phyloP scores from a whole-genome alignment of 305 asterid genomes.

The Plantago rigida region DNA sequence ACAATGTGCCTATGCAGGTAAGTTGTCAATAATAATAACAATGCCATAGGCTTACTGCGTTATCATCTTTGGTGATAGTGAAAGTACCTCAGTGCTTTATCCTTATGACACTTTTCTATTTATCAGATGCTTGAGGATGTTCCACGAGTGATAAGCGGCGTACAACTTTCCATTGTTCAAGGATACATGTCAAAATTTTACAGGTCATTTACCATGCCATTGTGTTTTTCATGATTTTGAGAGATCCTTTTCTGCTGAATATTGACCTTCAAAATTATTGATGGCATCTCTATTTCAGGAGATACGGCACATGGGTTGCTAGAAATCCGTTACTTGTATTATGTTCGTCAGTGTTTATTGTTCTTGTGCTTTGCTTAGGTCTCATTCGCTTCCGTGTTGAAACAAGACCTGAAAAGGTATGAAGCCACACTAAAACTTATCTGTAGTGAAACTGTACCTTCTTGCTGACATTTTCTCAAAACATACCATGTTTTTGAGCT shows the following conservation, averaged over 20 bases:
- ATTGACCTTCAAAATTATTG: slow-evolving; percentile 28
- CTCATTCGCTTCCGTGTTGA: slow-evolving; percentile 85
- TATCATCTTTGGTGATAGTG: too few relatives aligned
- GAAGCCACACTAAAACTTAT: slow-evolving; percentile 1
- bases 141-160: slow-evolving; percentile 72
- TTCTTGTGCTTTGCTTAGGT: slow-evolving; percentile 82
- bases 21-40: background rate
- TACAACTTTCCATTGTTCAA: slow-evolving; percentile 92
- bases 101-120: slow-evolving; percentile 3
- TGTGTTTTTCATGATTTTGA: slow-evolving; percentile 16
- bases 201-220: slow-evolving; percentile 44
- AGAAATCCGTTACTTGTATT: slow-evolving; percentile 79
- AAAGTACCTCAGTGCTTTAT: background rate
- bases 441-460: background rate
- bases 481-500: slow-evolving; percentile 5
- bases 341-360: slow-evolving; percentile 65
- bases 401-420: slow-evolving; percentile 97
- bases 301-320: slow-evolving; percentile 98
- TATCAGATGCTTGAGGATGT: slow-evolving; percentile 87
- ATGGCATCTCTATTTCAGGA: slow-evolving; percentile 48
- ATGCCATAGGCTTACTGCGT: background rate
- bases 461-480: background rate
- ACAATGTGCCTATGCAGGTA: slow-evolving; percentile 93
- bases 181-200: slow-evolving; percentile 91
- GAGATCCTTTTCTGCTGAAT: slow-evolving; percentile 16